Evolutionary conservation across 345 rosid genomes (phyloP).

Genomic region (Punica granatum): DNA sequence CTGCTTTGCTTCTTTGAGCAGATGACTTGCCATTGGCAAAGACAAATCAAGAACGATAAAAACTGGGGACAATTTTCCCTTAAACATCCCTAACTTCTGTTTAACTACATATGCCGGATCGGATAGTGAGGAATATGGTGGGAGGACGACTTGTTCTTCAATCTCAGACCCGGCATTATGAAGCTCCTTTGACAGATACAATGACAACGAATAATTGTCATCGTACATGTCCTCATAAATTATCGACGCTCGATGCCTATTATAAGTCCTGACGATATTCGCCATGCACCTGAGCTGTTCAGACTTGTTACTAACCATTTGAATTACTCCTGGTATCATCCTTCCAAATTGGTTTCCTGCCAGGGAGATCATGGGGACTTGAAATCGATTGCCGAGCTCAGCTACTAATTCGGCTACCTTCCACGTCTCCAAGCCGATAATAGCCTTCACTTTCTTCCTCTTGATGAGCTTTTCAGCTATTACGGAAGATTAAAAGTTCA

Average conservation of each 20-base stretch:
- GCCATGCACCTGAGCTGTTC: constrained; percentile 36
- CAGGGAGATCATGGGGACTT: constrained; percentile 36
- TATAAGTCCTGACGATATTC: constrained; percentile 19
- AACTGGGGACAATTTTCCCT: constrained; percentile 23
- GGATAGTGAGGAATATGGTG: constrained; percentile 20
- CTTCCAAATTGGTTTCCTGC: constrained; percentile 15
- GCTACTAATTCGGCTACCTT: constrained; percentile 37
- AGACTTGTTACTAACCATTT: constrained; percentile 23
- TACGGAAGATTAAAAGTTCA: background rate
- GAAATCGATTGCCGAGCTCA: constrained; percentile 22
- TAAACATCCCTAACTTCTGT: constrained; percentile 22
- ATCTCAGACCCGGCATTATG: constrained; percentile 25
- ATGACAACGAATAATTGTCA: constrained; percentile 20
- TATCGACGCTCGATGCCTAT: constrained; percentile 29
- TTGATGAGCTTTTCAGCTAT: constrained; percentile 34
- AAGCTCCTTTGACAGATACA: constrained; percentile 25
- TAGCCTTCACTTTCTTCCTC: constrained; percentile 26
- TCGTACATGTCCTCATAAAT: constrained; percentile 36
- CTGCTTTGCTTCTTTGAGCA: constrained; percentile 33
- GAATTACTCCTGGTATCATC: constrained; percentile 11
- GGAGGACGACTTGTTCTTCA: constrained; percentile 32
- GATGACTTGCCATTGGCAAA: constrained; percentile 18
- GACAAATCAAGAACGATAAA: constrained; percentile 42
- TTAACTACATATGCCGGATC: constrained; percentile 14
- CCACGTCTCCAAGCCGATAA: constrained; percentile 44